Evolutionary conservation across 805 yeast genomes (phyloP), one percentile per base, ranked within the genome.

Genomic region (Wickerhamomyces rabaulensis): DNA sequence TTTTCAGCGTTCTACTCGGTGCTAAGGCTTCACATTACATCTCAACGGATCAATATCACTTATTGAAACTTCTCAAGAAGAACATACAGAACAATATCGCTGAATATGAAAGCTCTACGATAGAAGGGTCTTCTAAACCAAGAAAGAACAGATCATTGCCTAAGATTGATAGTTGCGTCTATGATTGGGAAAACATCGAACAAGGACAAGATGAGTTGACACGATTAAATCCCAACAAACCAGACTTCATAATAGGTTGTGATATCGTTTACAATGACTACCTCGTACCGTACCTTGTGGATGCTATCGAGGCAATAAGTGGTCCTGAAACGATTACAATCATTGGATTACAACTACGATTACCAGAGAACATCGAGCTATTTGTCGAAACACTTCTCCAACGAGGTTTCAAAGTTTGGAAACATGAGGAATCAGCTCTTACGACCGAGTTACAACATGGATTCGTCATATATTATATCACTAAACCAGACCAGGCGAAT

Each of bases 261-360:
- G 90, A 83, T 56, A 76, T 87, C 6, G 71, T 83, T 4, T 83
- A 83, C 64, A 83, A 83, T 55, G 84, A 78, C 45, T 82, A 66
- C 52, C 62, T 84, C 39, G 71, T 82, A 3, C 74, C 73, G 0
- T 71, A 63, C 46, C 73, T 83, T 48, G 62, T 81, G 15, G 57
- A 61, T 6, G 69, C 86, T 0, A 35, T 79, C 20, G 56, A 58
- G 21, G 43, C 48, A 22, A 49, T 78, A 20, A 60, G 74, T 60
- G 67, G 65, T 3, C 47, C 46, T 0, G 42, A 62, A 0, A 61
- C 76, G 0, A 68, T 67, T 4, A 66, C 69, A 0, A 54, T 75
- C 3, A 54, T 82, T 1, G 75, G 75, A 0, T 56, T 82, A 42
- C 88, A 83, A 51, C 52, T 82, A 47, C 61, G 90, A 49, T 76